phyloP scores from a whole-genome alignment of 106 monocot genomes.

The Acorus gramineus region DNA sequence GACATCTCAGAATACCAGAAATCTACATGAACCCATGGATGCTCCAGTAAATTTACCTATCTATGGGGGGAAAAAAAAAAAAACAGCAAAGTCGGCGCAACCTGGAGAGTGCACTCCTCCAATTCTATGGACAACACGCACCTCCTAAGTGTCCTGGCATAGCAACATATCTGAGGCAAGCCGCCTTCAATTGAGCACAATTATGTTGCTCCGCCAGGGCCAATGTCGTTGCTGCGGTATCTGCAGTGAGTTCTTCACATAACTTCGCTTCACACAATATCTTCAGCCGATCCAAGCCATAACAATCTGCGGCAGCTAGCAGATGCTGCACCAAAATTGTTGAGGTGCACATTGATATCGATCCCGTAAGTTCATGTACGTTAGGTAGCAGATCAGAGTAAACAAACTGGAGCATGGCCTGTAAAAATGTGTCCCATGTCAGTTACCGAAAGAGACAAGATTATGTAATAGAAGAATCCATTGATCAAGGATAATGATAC shows the following conservation, averaged over 20 bases:
- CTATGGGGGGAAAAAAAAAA: not conserved
- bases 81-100: slow-evolving; percentile 5
- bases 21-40: not conserved
- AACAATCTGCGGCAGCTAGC: slow-evolving; percentile 81
- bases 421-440: slow-evolving; percentile 4
- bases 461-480: not conserved
- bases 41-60: not conserved
- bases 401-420: slow-evolving; percentile 79
- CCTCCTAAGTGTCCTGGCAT: slow-evolving; percentile 66
- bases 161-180: slow-evolving; percentile 64
- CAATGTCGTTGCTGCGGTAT: slow-evolving; percentile 75
- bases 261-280: slow-evolving; percentile 66
- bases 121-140: slow-evolving; percentile 17
- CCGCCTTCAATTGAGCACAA: slow-evolving; percentile 63
- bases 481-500: too few species aligned
- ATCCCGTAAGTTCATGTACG: slow-evolving; percentile 45
- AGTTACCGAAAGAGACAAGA: not conserved
- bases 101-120: slow-evolving; percentile 14
- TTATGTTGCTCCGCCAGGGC: slow-evolving; percentile 83
- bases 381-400: slow-evolving; percentile 68
- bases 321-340: slow-evolving; percentile 65
- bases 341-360: slow-evolving; percentile 40
- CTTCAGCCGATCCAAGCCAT: slow-evolving; percentile 70
- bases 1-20: too few species aligned
- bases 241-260: slow-evolving; percentile 50